Evolutionary conservation across 2,329 filamentous ascomycete species (phyloP), one percentile per base, ranked within the genome.

Genomic region (Colletotrichum incanum): DNA sequence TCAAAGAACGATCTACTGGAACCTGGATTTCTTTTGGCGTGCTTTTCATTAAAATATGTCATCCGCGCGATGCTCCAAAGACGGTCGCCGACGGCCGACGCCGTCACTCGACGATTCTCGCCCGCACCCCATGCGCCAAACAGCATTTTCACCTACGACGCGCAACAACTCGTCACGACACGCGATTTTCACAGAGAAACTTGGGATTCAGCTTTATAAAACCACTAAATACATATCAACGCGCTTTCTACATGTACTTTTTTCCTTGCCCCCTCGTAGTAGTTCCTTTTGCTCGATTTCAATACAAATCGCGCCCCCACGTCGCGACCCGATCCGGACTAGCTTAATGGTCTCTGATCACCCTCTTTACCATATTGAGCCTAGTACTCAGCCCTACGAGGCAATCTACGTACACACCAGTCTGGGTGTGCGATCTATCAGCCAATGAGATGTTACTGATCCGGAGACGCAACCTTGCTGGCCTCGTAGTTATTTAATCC

Each of bases 361-460:
- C 16, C 1, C 23, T 23, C 23, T 26, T 39, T 49, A 39, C 60
- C 9, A 3, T 1, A 20, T 63, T 50, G 18, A 34, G 34, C 16
- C 31, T 63, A 28, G 18, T 1, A 0, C 7, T 28, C 34, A 63
- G 60, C 60, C 60, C 45, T 63, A 63, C 31, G 1, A 3, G 9
- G 9, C 8, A 1, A 1, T 41, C 1, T 41, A 28, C 18, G n/a
- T 0, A 8, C 9, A 47, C 23, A 8, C n/a, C 8, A 20, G 1
- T 9, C n/a, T 5, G 18, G 8, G 60, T 1, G 5, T n/a, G 31
- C 4, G 1, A 3, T 1, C 20, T 14, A 1, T 16, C 8, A 14
- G 34, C 60, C 60, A 63, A 64, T 43, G n/a, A 34, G 28, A 39
- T 34, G 49, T 55, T 43, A 43, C 4, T 55, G 61, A 64, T 64